Evolutionary conservation across 305 asterid species (phyloP), one percentile per base, ranked within the genome.

Genomic region (Nicotiana rustica): DNA sequence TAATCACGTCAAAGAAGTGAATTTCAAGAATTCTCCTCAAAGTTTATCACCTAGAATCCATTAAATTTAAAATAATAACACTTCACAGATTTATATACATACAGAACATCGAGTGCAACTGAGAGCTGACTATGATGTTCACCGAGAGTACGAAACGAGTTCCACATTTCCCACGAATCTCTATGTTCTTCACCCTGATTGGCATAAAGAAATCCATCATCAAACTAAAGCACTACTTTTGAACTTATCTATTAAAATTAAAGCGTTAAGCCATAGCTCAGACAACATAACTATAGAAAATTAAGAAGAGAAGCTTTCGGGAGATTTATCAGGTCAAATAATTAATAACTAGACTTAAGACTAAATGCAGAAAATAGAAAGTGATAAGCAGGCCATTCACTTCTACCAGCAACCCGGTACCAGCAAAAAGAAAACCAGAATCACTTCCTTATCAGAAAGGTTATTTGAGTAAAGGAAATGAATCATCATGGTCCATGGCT

Each of bases 161-260:
- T 96, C 99, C 99, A 96, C 70, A 94, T 41, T 77, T 94, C 98
- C 99, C 99, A 96, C 52, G 97, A 92, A 90, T 96, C 99, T 82
- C 76, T 81, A 82, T 87, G 90, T 69, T 85, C 85, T 49, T 86
- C 89, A 85, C 61, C 88, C 92, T 86, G 86, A 65, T 61, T 38
- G 41, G 62, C 76, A 80, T 49, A 77, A 25, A 25, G 29, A 25
- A 25, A 78, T 38, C 71, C 57, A 84, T 56, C 33, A 64, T 79
- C 71, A 73, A 80, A 76, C 77, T 67, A 66, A 84, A 82, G 82
- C 47, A 67, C 33, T 67, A 41, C 10, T 49, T 70, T 78, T 73
- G 35, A 83, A 59, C 25, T 70, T 38, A 81, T 19, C 59, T 15
- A 41, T 31, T 36, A 71, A 47, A 73, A 47, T 73, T n/a, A 19